These are phyloP conservation scores for Crucihimalaya himalaica DNA, from an alignment of 345 rosid genomes.

Conservation along the genomic window DNA sequence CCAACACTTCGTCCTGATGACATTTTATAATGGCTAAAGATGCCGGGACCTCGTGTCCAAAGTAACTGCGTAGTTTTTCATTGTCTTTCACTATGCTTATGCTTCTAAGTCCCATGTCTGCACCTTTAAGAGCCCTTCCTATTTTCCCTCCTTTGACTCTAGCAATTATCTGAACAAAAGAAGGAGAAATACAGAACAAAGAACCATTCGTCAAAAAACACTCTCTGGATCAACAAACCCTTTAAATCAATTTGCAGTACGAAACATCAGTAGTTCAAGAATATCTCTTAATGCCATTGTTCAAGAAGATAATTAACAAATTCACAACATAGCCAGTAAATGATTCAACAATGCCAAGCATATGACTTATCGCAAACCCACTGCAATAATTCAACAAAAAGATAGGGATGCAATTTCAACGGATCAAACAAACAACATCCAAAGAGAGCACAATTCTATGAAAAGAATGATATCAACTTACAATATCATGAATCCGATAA, in stretches of 20 bases:
- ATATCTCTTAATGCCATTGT: neutral
- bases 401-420: neutral
- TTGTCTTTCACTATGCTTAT: conserved; percentile 57
- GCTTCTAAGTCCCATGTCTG: conserved; percentile 75
- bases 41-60: conserved; percentile 44
- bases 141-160: conserved; percentile 78
- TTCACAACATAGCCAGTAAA: neutral
- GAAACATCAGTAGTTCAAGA: neutral
- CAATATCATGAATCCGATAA: too few relatives aligned
- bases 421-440: neutral
- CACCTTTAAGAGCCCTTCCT: conserved; percentile 61
- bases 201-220: neutral
- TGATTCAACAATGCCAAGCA: conserved; percentile 15
- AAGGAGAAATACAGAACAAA: neutral
- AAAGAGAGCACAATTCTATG: neutral
- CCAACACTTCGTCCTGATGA: conserved; percentile 85
- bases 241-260: neutral
- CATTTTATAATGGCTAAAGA: conserved; percentile 68
- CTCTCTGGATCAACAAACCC: conserved; percentile 12
- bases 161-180: conserved; percentile 57
- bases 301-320: neutral
- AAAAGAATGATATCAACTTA: too few relatives aligned
- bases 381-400: too few relatives aligned
- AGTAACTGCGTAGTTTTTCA: conserved; percentile 16
- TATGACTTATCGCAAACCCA: too few relatives aligned